phyloP scores from a whole-genome alignment of 2,329 filamentous ascomycete genomes.

The Fusarium oligoseptatum region DNA sequence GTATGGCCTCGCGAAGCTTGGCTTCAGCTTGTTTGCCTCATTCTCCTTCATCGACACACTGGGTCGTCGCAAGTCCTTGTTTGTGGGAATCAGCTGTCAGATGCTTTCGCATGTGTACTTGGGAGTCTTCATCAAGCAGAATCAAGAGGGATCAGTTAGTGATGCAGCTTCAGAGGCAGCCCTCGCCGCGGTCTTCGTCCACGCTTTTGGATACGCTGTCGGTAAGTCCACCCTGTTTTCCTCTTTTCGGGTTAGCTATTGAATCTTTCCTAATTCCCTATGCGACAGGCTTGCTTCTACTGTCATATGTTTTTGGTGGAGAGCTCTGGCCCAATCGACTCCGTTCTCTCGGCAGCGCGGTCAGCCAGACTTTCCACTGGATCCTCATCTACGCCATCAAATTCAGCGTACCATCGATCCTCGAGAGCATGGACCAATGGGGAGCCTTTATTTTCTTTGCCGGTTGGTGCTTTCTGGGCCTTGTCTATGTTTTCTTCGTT shows the following conservation, averaged over 20 bases:
- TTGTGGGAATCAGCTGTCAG: constrained; percentile 26
- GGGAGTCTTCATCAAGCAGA: neutral
- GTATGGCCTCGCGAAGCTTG: constrained; percentile 59
- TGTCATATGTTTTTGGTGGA: constrained; percentile 59
- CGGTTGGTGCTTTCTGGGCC: constrained; percentile 52
- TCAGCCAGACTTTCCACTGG: constrained; percentile 43
- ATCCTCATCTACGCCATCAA: constrained; percentile 56
- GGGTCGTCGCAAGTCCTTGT: constrained; percentile 54
- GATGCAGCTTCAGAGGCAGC: neutral
- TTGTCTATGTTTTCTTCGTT: constrained; percentile 55
- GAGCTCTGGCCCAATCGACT: constrained; percentile 61
- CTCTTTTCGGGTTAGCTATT: neutral
- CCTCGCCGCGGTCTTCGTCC: neutral
- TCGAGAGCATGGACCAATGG: constrained; percentile 53
- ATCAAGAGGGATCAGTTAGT: neutral
- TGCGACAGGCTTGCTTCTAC: constrained; percentile 46
- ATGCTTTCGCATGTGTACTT: neutral
- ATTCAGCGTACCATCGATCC: constrained; percentile 50
- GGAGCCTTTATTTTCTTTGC: constrained; percentile 56
- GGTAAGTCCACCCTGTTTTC: neutral
- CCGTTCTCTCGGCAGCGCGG: constrained; percentile 57
- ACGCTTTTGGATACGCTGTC: neutral
- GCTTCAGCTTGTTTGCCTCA: constrained; percentile 55
- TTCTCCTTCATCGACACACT: constrained; percentile 61
- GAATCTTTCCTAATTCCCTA: too few species aligned